Percentiles rank a stretch among this genome's conserved stretches.
phyloP scores from a whole-genome alignment of 805 yeast species.

The Lachancea waltii region DNA sequence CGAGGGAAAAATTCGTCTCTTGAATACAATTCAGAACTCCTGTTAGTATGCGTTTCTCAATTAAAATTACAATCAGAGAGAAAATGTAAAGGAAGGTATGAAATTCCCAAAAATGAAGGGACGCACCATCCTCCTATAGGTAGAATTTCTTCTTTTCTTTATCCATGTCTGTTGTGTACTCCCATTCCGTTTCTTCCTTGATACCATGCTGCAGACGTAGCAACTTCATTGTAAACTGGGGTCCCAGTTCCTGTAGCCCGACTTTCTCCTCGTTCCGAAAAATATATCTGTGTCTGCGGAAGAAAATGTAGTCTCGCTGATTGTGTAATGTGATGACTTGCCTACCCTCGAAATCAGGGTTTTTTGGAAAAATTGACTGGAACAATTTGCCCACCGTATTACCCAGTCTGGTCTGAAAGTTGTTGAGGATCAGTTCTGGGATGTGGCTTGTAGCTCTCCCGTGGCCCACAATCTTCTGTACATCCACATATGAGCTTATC shows the following conservation, averaged over 20 bases:
- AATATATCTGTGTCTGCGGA: constrained; percentile 89
- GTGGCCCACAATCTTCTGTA: constrained; percentile 74
- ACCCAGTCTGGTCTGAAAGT: constrained; percentile 89
- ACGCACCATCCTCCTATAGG: too few relatives aligned
- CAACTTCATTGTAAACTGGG: constrained; percentile 86
- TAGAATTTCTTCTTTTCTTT: constrained; percentile 90
- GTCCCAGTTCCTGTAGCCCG: constrained; percentile 93
- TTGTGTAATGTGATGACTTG: constrained; percentile 94
- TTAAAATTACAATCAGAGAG: too few relatives aligned
- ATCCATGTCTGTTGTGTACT: constrained; percentile 94
- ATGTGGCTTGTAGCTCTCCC: constrained; percentile 86
- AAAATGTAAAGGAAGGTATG: too few relatives aligned
- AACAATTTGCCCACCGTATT: constrained; percentile 87
- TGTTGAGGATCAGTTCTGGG: constrained; percentile 88
- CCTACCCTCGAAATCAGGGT: constrained; percentile 91
- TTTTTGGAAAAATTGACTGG: constrained; percentile 86
- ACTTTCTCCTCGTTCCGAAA: constrained; percentile 87
- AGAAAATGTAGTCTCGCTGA: constrained; percentile 91
- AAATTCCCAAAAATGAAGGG: too few relatives aligned
- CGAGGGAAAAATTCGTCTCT: too few relatives aligned
- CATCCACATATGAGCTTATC: constrained; percentile 66
- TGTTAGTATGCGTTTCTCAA: too few relatives aligned
- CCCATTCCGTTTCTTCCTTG: constrained; percentile 92
- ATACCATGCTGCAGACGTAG: constrained; percentile 89
- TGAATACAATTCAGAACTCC: too few relatives aligned